A percentile compares a stretch with the other conserved stretches of the same genome.
phyloP scores from a whole-genome alignment of 129 eudicot species.

The Apium graveolens region DNA sequence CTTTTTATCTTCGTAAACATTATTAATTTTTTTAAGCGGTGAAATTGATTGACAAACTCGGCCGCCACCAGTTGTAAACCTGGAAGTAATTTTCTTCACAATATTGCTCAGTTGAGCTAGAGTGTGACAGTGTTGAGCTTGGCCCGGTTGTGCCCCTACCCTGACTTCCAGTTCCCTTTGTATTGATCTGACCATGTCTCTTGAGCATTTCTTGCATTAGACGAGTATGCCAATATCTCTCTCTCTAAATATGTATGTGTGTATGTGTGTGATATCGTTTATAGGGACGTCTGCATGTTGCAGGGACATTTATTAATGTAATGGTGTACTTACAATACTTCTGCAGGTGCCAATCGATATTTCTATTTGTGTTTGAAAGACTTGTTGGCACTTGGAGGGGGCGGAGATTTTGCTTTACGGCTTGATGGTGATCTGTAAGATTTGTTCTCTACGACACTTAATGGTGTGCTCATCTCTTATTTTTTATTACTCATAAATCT shows the following conservation, averaged over 20 bases:
- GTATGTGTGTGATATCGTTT: not conserved
- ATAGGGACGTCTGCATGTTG: not conserved
- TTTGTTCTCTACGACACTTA: not conserved
- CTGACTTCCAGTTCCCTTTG: not conserved
- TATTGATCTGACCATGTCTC: not conserved
- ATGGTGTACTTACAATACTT: slow-evolving; percentile 11
- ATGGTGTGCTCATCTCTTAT: not conserved
- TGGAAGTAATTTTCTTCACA: not conserved
- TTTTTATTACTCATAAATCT: not conserved
- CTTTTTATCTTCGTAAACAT: not conserved
- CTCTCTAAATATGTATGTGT: too few relatives aligned
- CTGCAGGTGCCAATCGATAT: slow-evolving; percentile 81
- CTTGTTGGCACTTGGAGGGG: slow-evolving; percentile 88
- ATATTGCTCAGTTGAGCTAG: not conserved
- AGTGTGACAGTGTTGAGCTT: not conserved
- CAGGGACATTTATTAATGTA: not conserved
- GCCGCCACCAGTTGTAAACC: not conserved
- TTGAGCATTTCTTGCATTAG: not conserved
- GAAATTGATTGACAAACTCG: not conserved
- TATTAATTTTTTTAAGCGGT: not conserved
- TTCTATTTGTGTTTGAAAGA: slow-evolving; percentile 79
- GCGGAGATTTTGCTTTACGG: slow-evolving; percentile 75
- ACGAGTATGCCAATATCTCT: not conserved
- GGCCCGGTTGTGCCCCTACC: not conserved
- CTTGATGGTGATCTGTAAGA: slow-evolving; percentile 87